Conservation (phyloP, 768 basidiomycete species). For the Podaxis sp. region DNA sequence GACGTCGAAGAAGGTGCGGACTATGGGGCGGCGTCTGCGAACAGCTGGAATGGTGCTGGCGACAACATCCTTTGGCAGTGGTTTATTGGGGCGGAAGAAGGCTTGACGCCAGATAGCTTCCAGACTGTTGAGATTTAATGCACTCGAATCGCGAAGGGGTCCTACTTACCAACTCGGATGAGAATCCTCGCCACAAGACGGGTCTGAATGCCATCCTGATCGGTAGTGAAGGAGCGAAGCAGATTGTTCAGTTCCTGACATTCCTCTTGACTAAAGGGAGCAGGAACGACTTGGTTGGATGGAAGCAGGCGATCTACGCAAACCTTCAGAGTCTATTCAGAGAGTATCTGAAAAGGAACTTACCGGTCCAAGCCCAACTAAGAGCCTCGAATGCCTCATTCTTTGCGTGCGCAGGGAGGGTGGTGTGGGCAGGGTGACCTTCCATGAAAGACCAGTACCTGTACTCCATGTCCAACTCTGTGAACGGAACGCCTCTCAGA, state of each 20-base stretch:
- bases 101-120: slow-evolving; percentile 69
- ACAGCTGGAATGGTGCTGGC: slow-evolving; percentile 24
- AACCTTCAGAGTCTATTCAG: not conserved
- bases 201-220: slow-evolving; percentile 44
- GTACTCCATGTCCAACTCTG: slow-evolving; percentile 74
- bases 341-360: slow-evolving; percentile 10
- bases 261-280: slow-evolving; percentile 75
- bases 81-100: slow-evolving; percentile 66
- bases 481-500: not conserved
- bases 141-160: too few species aligned
- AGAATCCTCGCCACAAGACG: slow-evolving; percentile 68
- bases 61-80: slow-evolving; percentile 54
- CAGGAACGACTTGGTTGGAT: slow-evolving; percentile 48
- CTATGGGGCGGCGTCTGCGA: slow-evolving; percentile 35
- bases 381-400: slow-evolving; percentile 73
- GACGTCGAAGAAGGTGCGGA: slow-evolving; percentile 54
- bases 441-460: slow-evolving; percentile 84
- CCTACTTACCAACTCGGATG: slow-evolving; percentile 58
- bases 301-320: slow-evolving; percentile 65
- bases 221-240: slow-evolving; percentile 35
- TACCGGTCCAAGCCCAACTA: slow-evolving; percentile 80
- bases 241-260: slow-evolving; percentile 71
- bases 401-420: slow-evolving; percentile 53
- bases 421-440: slow-evolving; percentile 69
- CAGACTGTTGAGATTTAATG: not conserved